phyloP scores from a whole-genome alignment of 1,139 yeast species.

The Debaryomyces fabryi region DNA sequence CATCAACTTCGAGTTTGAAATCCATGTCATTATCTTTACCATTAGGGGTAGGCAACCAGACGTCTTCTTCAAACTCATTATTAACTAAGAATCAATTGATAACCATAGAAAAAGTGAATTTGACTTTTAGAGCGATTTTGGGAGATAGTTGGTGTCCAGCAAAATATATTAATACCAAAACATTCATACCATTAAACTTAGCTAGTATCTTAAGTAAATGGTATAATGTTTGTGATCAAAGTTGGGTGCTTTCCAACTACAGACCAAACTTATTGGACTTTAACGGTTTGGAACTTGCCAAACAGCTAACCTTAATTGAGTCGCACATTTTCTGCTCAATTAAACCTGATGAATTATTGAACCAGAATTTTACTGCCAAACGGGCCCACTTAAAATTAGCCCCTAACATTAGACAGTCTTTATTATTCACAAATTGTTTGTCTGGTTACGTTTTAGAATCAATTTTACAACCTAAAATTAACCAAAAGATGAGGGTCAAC shows the following conservation, averaged over 20 bases:
- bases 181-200: conserved; percentile 34
- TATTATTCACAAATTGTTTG: conserved; percentile 75
- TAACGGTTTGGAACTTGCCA: conserved; percentile 81
- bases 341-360: conserved; percentile 71
- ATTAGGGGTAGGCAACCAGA: conserved; percentile 45
- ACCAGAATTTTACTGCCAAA: conserved; percentile 70
- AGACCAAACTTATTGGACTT: conserved; percentile 63
- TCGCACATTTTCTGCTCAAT: conserved; percentile 69
- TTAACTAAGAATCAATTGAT: conserved; percentile 41
- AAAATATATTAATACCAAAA: conserved; percentile 28
- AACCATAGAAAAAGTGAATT: conserved; percentile 48
- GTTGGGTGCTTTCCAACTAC: conserved; percentile 50
- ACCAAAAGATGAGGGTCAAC: conserved; percentile 55
- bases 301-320: conserved; percentile 82
- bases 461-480: conserved; percentile 57
- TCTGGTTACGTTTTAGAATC: conserved; percentile 85
- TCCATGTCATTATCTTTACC: conserved; percentile 48
- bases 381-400: conserved; percentile 65
- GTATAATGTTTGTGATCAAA: conserved; percentile 45
- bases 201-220: conserved; percentile 36
- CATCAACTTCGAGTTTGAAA: conserved; percentile 41
- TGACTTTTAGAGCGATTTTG: conserved; percentile 53
- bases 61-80: conserved; percentile 40
- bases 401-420: conserved; percentile 71
- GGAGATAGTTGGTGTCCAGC: conserved; percentile 52